Percentiles rank a stretch among this genome's conserved stretches.
Evolutionary conservation across 306 rosid species (phyloP).

Genomic region (Rosa rugosa): DNA sequence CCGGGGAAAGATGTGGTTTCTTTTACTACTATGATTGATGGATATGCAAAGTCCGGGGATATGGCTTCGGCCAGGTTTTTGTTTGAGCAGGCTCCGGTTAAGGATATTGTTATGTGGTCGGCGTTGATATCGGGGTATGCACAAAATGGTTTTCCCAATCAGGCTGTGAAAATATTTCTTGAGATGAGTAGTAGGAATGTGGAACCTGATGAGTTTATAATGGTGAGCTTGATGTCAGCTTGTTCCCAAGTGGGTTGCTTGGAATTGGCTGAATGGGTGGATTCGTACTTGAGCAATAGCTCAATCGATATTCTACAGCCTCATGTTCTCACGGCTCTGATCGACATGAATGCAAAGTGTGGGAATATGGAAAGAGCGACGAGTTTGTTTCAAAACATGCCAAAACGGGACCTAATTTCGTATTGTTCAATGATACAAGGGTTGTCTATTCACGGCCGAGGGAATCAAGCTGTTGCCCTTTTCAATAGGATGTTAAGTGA

Average conservation of each 20-base stretch:
- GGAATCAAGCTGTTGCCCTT: constrained; percentile 50
- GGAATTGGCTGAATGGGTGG: constrained; percentile 60
- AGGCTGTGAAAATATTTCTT: constrained; percentile 51
- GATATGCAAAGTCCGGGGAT: constrained; percentile 69
- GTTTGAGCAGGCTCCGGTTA: constrained; percentile 48
- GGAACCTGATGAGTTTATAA: constrained; percentile 60
- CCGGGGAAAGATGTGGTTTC: constrained; percentile 67
- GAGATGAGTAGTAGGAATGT: constrained; percentile 58
- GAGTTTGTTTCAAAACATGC: constrained; percentile 48
- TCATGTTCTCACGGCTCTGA: constrained; percentile 63
- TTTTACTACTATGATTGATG: constrained; percentile 73
- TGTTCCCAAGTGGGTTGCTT: constrained; percentile 59
- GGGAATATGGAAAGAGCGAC: constrained; percentile 73
- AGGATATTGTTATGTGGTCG: constrained; percentile 67
- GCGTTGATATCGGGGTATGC: constrained; percentile 73
- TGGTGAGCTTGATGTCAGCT: constrained; percentile 80
- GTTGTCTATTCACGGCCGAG: constrained; percentile 67
- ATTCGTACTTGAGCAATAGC: constrained; percentile 45
- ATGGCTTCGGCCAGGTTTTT: constrained; percentile 58
- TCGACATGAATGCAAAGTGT: constrained; percentile 83
- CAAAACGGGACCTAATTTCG: constrained; percentile 46
- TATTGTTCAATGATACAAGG: constrained; percentile 81
- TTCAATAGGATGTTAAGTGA: constrained; percentile 66
- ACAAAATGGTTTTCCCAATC: constrained; percentile 57
- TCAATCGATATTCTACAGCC: constrained; percentile 40